phyloP scores from a whole-genome alignment of 768 basidiomycete species.

The Mycena vulgaris region DNA sequence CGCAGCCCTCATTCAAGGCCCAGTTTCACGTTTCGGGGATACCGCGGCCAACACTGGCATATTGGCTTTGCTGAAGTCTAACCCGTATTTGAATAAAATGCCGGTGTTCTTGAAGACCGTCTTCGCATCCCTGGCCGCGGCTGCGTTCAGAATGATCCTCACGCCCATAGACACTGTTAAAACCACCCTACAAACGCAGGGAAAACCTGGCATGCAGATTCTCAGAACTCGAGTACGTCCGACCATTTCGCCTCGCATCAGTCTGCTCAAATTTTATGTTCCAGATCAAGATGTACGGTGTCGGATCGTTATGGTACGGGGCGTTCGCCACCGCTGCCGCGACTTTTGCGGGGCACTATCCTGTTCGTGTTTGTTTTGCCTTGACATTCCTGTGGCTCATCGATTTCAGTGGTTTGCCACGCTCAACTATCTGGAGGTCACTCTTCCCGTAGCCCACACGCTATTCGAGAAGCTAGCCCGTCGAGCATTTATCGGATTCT shows the following conservation, averaged over 20 bases:
- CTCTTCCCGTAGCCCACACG: conserved; percentile 71
- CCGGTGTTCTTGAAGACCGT: conserved; percentile 81
- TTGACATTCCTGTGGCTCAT: not conserved
- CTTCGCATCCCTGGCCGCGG: conserved; percentile 85
- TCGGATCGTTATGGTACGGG: conserved; percentile 90
- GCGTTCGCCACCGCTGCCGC: conserved; percentile 94
- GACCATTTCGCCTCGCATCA: not conserved
- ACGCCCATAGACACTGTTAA: conserved; percentile 96
- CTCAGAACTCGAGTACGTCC: conserved; percentile 73
- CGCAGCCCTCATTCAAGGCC: conserved; percentile 91
- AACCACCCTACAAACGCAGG: conserved; percentile 96
- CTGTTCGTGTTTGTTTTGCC: conserved; percentile 59
- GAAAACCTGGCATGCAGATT: conserved; percentile 76
- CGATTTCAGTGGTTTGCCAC: conserved; percentile 81
- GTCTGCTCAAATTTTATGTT: not conserved
- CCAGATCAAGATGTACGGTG: conserved; percentile 84
- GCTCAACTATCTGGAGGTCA: conserved; percentile 84
- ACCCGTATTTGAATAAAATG: conserved; percentile 76
- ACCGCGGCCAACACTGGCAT: conserved; percentile 96
- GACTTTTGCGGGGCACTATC: conserved; percentile 94
- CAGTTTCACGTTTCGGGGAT: conserved; percentile 91
- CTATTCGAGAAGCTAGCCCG: conserved; percentile 75
- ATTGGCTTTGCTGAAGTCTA: conserved; percentile 85
- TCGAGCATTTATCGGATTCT: conserved; percentile 93
- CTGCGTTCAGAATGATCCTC: conserved; percentile 90